Percentiles rank a stretch among this genome's conserved stretches.
Conservation (phyloP, 345 rosid species). For the Moringa oleifera region DNA sequence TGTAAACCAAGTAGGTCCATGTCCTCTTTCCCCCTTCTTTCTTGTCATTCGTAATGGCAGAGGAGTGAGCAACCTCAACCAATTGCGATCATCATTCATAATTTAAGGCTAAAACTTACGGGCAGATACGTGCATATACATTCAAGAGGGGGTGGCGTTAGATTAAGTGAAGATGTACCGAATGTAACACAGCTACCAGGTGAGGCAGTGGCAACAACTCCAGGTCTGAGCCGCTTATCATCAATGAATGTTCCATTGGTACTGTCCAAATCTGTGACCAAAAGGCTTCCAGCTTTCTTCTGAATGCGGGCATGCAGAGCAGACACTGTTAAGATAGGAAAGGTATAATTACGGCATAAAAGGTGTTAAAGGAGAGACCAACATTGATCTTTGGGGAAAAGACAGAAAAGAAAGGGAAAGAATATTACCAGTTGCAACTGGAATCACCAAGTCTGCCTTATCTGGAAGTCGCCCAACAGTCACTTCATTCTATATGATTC, state of each 20-base stretch:
- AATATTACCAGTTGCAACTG: slow-evolving; percentile 74
- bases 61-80: too few species aligned
- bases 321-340: slow-evolving; percentile 43
- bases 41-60: too few species aligned
- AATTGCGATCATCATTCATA: too few species aligned
- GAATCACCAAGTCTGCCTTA: slow-evolving; percentile 84
- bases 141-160: not conserved
- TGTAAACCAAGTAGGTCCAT: too few species aligned
- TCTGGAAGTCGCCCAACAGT: slow-evolving; percentile 75
- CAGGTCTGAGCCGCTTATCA: slow-evolving; percentile 60
- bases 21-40: too few species aligned
- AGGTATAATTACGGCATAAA: too few species aligned
- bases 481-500: slow-evolving; percentile 42
- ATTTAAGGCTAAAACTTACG: too few species aligned
- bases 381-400: too few species aligned
- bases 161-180: slow-evolving; percentile 36
- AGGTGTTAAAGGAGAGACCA: too few species aligned
- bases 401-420: too few species aligned
- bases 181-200: slow-evolving; percentile 62
- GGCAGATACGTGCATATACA: not conserved
- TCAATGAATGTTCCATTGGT: slow-evolving; percentile 85
- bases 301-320: slow-evolving; percentile 74
- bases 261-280: slow-evolving; percentile 77
- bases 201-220: slow-evolving; percentile 43
- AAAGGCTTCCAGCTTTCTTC: slow-evolving; percentile 52